A percentile compares a stretch with the other conserved stretches of the same genome.
Conservation (phyloP, 2,329 filamentous ascomycete genomes). For the Thielaviopsis musarum region DNA sequence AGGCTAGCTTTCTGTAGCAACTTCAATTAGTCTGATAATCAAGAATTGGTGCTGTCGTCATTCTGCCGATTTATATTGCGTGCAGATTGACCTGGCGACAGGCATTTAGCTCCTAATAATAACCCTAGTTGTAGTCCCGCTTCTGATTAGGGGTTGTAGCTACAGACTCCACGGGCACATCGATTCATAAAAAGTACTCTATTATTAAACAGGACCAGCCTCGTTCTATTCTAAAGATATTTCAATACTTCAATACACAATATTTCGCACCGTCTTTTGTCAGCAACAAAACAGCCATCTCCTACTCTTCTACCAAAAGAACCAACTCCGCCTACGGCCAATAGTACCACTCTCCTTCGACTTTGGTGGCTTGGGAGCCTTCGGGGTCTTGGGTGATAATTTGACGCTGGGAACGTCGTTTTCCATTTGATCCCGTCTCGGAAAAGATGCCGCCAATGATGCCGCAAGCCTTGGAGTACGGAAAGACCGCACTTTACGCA, state of each 20-base stretch:
- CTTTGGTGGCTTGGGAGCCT: background rate
- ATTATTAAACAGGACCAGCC: background rate
- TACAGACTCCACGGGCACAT: too few relatives aligned
- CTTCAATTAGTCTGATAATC: too few relatives aligned
- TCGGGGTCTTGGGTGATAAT: background rate
- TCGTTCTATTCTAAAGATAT: background rate
- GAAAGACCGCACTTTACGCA: conserved; percentile 1
- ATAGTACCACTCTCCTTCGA: background rate
- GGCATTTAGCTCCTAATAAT: too few relatives aligned
- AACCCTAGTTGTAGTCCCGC: too few relatives aligned
- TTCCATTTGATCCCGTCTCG: background rate
- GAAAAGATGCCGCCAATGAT: background rate
- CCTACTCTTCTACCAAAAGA: conserved; percentile 1
- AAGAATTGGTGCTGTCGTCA: too few relatives aligned
- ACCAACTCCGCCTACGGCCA: conserved; percentile 3
- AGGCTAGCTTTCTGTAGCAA: too few relatives aligned
- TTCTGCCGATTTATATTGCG: too few relatives aligned
- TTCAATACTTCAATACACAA: background rate
- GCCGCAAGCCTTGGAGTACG: background rate
- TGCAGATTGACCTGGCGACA: too few relatives aligned
- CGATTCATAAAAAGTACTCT: too few relatives aligned
- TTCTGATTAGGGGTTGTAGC: too few relatives aligned
- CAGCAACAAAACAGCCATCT: background rate
- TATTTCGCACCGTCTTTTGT: background rate
- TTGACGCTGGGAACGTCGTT: background rate